Evolutionary conservation across 2,329 filamentous ascomycete species (phyloP).

Genomic region (Diaporthe aspalathi): DNA sequence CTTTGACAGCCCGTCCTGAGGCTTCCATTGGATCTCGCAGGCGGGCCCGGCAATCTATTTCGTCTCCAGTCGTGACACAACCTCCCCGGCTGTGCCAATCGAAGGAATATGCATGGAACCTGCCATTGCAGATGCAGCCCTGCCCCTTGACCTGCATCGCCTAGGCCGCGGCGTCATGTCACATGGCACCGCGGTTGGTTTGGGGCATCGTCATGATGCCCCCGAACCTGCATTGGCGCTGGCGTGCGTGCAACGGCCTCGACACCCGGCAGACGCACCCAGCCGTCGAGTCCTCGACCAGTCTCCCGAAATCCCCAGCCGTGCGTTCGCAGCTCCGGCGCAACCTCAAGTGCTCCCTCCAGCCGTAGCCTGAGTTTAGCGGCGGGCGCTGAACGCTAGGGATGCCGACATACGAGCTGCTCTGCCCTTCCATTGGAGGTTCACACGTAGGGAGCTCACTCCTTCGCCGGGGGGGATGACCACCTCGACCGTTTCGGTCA

Average conservation of each 20-base stretch:
- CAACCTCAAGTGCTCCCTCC: neutral
- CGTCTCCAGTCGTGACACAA: constrained; percentile 16
- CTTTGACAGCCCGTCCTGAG: constrained; percentile 7
- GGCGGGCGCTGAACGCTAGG: constrained; percentile 26
- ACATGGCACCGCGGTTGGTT: neutral
- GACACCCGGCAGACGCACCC: constrained; percentile 24
- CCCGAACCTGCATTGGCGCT: constrained; percentile 12
- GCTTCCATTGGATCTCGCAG: constrained; percentile 4
- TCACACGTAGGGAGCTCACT: neutral
- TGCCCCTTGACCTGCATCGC: neutral
- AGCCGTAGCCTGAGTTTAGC: no score
- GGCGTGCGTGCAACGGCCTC: constrained; percentile 9
- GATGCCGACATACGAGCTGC: constrained; percentile 1
- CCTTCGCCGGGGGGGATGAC: constrained; percentile 8
- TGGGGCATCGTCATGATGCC: constrained; percentile 19
- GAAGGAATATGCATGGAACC: constrained; percentile 35
- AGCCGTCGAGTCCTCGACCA: constrained; percentile 22
- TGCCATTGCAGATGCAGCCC: constrained; percentile 9
- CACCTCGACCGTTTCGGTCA: constrained; percentile 6
- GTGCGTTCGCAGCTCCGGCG: neutral
- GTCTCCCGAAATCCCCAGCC: neutral
- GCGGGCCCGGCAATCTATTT: constrained; percentile 22
- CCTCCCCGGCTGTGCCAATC: constrained; percentile 33
- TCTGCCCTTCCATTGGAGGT: neutral
- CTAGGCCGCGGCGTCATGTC: constrained; percentile 4